Evolutionary conservation across 768 basidiomycete genomes (phyloP).

Genomic region (Termitomyces sp.): DNA sequence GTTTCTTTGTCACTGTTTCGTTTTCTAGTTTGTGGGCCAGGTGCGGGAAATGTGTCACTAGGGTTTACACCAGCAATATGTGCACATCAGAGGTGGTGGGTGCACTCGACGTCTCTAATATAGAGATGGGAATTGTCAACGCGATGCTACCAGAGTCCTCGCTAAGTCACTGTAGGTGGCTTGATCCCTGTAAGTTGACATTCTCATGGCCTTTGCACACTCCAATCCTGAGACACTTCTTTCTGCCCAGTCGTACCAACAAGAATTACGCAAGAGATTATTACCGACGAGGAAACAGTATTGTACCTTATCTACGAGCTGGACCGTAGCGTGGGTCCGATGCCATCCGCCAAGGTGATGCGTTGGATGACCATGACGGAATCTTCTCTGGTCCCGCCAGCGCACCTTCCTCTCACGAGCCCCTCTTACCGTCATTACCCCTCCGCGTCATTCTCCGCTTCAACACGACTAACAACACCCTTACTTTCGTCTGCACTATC

Average conservation of each 20-base stretch:
- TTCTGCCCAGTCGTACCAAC: slow-evolving; percentile 40
- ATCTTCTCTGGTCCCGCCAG: background rate
- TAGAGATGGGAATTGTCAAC: slow-evolving; percentile 44
- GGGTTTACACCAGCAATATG: slow-evolving; percentile 44
- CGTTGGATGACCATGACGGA: slow-evolving; percentile 37
- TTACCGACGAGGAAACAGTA: slow-evolving; percentile 56
- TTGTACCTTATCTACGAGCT: slow-evolving; percentile 65
- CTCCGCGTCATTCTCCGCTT: slow-evolving; percentile 10
- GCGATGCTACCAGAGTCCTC: slow-evolving; percentile 62
- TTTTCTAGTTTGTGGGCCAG: slow-evolving; percentile 47
- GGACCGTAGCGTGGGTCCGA: slow-evolving; percentile 45
- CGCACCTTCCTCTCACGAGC: slow-evolving; percentile 2
- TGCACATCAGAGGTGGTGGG: slow-evolving; percentile 51
- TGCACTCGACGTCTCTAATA: slow-evolving; percentile 41
- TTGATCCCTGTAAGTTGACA: slow-evolving; percentile 52
- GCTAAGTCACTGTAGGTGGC: slow-evolving; percentile 63
- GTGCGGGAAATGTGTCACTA: slow-evolving; percentile 60
- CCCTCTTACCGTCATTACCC: slow-evolving; percentile 12
- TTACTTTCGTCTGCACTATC: slow-evolving; percentile 19
- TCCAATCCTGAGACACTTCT: slow-evolving; percentile 19
- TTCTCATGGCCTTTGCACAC: slow-evolving; percentile 7
- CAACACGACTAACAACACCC: slow-evolving; percentile 26
- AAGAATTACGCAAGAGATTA: slow-evolving; percentile 65
- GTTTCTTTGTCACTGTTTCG: slow-evolving; percentile 53
- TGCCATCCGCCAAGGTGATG: slow-evolving; percentile 54